Evolutionary conservation across 2,329 filamentous ascomycete genomes (phyloP).

Genomic region (Aspergillus carbonarius): DNA sequence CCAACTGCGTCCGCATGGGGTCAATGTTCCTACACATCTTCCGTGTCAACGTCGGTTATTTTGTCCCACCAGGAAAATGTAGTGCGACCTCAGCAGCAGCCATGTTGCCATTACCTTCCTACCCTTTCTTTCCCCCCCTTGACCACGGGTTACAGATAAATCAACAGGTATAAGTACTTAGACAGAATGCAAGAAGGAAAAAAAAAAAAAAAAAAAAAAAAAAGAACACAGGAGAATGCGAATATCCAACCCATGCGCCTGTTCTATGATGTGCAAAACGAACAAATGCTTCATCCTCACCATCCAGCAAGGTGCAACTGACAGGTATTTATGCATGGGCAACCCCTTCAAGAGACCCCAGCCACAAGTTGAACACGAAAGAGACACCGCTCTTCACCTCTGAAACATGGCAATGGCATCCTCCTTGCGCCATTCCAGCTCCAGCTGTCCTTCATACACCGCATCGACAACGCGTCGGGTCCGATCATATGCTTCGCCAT

Average conservation of each 20-base stretch:
- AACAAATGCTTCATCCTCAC: slow-evolving; percentile 10
- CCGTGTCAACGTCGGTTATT: background rate
- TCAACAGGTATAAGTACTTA: slow-evolving; percentile 6
- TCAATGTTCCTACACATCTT: background rate
- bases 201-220: slow-evolving; percentile 2
- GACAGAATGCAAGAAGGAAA: slow-evolving; percentile 3
- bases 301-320: slow-evolving; percentile 2
- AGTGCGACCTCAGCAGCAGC: background rate
- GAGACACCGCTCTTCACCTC: slow-evolving; percentile 27
- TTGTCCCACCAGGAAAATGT: background rate
- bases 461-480: slow-evolving; percentile 44
- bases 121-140: background rate
- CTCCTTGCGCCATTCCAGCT: slow-evolving; percentile 50
- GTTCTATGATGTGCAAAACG: slow-evolving; percentile 13
- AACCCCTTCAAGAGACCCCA: slow-evolving; percentile 1
- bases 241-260: slow-evolving; percentile 14
- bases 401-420: slow-evolving; percentile 45
- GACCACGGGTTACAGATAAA: slow-evolving; percentile 1
- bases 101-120: background rate
- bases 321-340: background rate
- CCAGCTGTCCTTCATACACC: slow-evolving; percentile 48
- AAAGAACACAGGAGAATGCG: slow-evolving; percentile 6
- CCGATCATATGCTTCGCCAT: slow-evolving; percentile 55
- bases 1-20: background rate
- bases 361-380: slow-evolving; percentile 2